Evolutionary conservation across 495 filamentous ascomycete species (phyloP), one percentile per base, ranked within the genome.

Genomic region (Aspergillus sclerotioniger): DNA sequence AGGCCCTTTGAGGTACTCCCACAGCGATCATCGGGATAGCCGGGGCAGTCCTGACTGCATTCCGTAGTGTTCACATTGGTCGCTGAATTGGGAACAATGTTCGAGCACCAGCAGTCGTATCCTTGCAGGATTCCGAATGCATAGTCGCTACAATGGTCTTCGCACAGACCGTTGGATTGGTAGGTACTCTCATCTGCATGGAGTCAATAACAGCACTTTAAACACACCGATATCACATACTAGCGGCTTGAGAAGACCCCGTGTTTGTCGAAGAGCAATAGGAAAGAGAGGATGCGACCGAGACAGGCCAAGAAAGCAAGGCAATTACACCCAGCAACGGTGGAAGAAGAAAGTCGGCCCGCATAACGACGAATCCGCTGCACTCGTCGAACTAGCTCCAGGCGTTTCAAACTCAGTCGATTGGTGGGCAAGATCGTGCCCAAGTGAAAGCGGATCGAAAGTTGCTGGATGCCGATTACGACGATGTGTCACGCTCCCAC

Each of bases 21-120:
- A 67, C 89, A 92, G 20, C 73, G 67, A 53, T 92, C 88, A 16
- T 32, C 49, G 6, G 80, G 82, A 64, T 84, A 92, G 17, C 89
- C 89, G 25, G 89, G 88, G 62, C 89, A 92, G 6, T 54, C 47
- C 8, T 73, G 63, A 57, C 74, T 74, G 70, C 89, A 92, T 15
- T 82, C 69, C 17, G 69, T 63, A 0, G 51, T 52, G 41, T 62
- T 54, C 37, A 70, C 20, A 64, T 70, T 62, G 58, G 69, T 69
- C 21, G 76, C 73, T 16, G 75, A 62, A 13, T 73, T 75, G 0
- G 89, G 90, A 12, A 74, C 76, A 60, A 86, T 86, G 61, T 92
- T 83, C 2, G 87, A 87, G 69, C 89, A 92, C 89, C 89, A 92
- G 72, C 89, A 92, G 32, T 71, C 68, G 19, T 83, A 73, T 17